phyloP scores from a whole-genome alignment of 305 asterid genomes.

The Solanum aculeatissimum region DNA sequence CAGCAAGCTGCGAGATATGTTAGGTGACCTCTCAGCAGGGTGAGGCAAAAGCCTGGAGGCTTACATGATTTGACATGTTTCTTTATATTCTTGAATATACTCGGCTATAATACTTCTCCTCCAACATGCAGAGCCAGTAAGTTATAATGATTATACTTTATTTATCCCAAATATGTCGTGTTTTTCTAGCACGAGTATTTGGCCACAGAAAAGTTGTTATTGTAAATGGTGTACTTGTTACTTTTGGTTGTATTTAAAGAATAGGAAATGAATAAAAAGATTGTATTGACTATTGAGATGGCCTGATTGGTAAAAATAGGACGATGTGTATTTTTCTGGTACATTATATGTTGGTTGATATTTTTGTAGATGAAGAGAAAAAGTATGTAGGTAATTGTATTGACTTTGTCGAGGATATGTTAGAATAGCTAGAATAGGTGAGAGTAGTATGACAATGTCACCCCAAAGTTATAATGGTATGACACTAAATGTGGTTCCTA shows the following conservation, averaged over 20 bases:
- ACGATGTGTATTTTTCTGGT: background rate
- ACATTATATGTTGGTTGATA: background rate
- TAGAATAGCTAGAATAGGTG: background rate
- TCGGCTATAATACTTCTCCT: background rate
- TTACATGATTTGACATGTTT: background rate
- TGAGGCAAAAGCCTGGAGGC: background rate
- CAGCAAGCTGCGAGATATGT: background rate
- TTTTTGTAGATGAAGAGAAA: background rate
- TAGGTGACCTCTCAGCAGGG: background rate
- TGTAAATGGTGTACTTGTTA: background rate
- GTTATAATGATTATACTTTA: background rate
- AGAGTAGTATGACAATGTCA: background rate
- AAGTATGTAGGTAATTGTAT: background rate
- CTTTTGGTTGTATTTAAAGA: background rate
- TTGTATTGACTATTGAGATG: background rate
- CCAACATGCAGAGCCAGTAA: background rate
- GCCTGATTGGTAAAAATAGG: background rate
- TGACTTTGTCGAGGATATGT: background rate
- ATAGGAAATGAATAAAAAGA: background rate
- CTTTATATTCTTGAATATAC: background rate
- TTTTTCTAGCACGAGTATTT: background rate
- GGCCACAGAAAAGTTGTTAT: background rate
- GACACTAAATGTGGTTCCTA: background rate
- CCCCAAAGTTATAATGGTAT: background rate
- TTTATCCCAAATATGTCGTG: background rate